Evolutionary conservation across 805 yeast species (phyloP), one percentile per base, ranked within the genome.

Genomic region (Wickerhamiella occidentalis): DNA sequence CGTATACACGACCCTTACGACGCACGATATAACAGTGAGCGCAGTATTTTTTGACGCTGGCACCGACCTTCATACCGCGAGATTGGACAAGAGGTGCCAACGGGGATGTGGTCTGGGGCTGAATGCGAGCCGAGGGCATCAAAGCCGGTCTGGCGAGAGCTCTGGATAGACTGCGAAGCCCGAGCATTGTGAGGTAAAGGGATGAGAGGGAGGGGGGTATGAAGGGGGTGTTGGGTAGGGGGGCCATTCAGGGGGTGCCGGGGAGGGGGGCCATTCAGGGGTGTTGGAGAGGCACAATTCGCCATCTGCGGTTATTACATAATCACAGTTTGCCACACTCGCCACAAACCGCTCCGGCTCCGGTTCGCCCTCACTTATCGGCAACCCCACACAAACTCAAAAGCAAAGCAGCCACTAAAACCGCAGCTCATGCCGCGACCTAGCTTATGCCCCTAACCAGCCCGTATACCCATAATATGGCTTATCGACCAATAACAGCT

Each of bases 1-100:
- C 95, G 56, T 85, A 86, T 11, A 88, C 90, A 60, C 92, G 75
- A 38, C 98, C 98, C 68, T 88, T 92, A 67, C 97, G 82, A 68
- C 94, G 82, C 9, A 92, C 96, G 67, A 85, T 77, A 58, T 82
- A 83, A 65, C 98, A 92, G 64, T 85, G 92, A 35, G 81, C 74
- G 66, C 98, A 92, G 68, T 85, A 82, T 71, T 85, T 92, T 71
- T 88, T 88, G 49, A 92, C 94, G 0, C 97, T 77, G 4, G 96
- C 79, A 66, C 90, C 80, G 42, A 87, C 94, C 65, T 90, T 90
- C 75, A 90, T 87, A 3, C 87, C 80, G 66, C 96, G 78, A 4
- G 68, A 58, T 26, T 69, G 60, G 48, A 45, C 28, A 19, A 45
- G 38, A 17, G 47, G 47, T 23, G 40, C 17, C 7, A 40, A 12